Evolutionary conservation across 106 monocot species (phyloP).

Genomic region (Dioscorea zingiberensis): DNA sequence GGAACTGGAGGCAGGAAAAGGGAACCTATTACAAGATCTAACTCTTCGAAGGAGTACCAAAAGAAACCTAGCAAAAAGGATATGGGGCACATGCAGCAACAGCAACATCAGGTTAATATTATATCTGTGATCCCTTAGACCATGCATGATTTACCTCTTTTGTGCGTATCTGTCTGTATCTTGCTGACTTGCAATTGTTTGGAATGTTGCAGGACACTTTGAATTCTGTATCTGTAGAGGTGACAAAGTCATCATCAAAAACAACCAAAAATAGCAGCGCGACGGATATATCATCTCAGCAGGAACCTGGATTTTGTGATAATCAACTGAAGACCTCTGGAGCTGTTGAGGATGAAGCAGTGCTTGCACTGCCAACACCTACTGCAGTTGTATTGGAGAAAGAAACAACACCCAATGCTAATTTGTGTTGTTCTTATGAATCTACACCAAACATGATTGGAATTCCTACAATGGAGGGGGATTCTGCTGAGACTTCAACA

Average conservation of each 20-base stretch:
- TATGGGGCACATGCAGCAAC: slow-evolving; percentile 17
- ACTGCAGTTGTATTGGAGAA: slow-evolving; percentile 14
- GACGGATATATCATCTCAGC: no score
- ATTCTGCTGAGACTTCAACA: not conserved
- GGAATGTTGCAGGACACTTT: no score
- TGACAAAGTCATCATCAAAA: no score
- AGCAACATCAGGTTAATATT: slow-evolving; percentile 27
- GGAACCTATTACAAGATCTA: slow-evolving; percentile 29
- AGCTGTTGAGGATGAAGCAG: slow-evolving; percentile 4
- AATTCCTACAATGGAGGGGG: not conserved
- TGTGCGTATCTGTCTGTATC: no score
- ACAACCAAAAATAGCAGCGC: no score
- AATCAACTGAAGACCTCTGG: slow-evolving; percentile 6
- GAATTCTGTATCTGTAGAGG: no score
- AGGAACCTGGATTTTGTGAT: no score
- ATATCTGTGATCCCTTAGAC: no score
- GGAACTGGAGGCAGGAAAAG: slow-evolving; percentile 27
- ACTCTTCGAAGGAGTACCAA: slow-evolving; percentile 38
- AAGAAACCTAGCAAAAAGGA: slow-evolving; percentile 36
- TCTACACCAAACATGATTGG: not conserved
- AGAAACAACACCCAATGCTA: no score
- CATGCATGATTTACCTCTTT: no score
- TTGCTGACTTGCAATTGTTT: no score
- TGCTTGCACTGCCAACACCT: slow-evolving; percentile 6
- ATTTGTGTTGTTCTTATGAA: no score